Percentiles rank a stretch among this genome's conserved stretches.
Evolutionary conservation across 257 asterid genomes (phyloP).

Genomic region (Solanum clarkiae): DNA sequence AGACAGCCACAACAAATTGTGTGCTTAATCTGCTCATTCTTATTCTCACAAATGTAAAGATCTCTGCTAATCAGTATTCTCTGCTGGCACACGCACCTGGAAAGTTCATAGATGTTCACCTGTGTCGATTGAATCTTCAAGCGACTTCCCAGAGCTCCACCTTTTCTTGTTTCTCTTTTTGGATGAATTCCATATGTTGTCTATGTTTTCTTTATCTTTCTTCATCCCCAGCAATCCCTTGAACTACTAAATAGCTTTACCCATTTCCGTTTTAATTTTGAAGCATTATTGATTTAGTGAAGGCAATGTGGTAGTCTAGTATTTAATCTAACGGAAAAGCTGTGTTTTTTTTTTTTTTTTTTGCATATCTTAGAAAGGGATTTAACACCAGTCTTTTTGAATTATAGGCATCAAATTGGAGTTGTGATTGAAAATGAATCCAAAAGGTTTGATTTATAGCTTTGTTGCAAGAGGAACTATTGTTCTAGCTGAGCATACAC

Average conservation of each 20-base stretch:
- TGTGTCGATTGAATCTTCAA: constrained; percentile 21
- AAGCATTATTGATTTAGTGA: background rate
- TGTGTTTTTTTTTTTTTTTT: background rate
- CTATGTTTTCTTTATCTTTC: constrained; percentile 50
- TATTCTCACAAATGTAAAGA: constrained; percentile 33
- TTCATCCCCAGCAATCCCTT: constrained; percentile 62
- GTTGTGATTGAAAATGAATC: constrained; percentile 42
- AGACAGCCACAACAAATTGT: constrained; percentile 80
- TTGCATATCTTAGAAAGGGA: background rate
- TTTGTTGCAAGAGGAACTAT: constrained; percentile 95
- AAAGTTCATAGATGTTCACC: constrained; percentile 8
- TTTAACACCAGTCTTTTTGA: background rate
- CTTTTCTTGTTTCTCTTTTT: constrained; percentile 43
- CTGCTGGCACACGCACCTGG: constrained; percentile 15
- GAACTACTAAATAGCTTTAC: constrained; percentile 79
- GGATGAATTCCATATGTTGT: constrained; percentile 19
- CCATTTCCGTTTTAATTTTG: constrained; percentile 27
- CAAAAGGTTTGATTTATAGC: constrained; percentile 90
- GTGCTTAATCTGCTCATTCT: constrained; percentile 60
- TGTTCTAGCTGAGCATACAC: constrained; percentile 95
- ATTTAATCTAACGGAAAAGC: background rate
- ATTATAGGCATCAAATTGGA: background rate
- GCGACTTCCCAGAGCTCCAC: constrained; percentile 51
- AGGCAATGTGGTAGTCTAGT: background rate
- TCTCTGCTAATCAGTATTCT: constrained; percentile 40